A percentile compares a stretch with the other conserved stretches of the same genome.
phyloP scores from a whole-genome alignment of 192 early-diverging fungal genomes.

The Podochytrium sp. region DNA sequence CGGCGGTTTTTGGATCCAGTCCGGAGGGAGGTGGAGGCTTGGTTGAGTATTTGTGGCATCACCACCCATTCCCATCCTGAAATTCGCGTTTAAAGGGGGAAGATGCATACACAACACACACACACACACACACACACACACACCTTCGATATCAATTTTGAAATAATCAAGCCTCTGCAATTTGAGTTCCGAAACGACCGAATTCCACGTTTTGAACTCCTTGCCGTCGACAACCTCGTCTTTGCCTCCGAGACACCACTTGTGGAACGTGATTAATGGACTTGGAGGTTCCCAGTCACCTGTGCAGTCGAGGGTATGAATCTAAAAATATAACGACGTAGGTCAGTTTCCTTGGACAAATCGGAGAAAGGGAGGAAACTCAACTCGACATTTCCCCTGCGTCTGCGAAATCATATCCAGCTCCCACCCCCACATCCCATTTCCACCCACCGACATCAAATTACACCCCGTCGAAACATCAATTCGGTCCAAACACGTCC shows the following conservation, averaged over 20 bases:
- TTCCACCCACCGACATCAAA: not conserved
- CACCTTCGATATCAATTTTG: conserved; percentile 1
- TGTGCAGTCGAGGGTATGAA: not conserved
- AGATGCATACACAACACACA: not conserved
- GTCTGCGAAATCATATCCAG: not conserved
- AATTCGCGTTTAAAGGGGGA: not conserved
- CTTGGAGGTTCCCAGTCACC: not conserved
- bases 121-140: not conserved
- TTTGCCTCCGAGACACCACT: not conserved
- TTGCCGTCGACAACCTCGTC: not conserved
- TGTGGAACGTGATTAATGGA: not conserved
- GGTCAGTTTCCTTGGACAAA: not conserved
- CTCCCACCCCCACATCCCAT: not conserved
- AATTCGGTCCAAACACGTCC: not conserved
- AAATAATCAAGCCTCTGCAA: not conserved
- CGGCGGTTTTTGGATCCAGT: too few relatives aligned
- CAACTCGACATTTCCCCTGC: not conserved
- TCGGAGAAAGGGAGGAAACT: not conserved
- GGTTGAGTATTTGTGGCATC: not conserved
- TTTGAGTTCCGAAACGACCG: not conserved
- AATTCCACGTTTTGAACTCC: not conserved
- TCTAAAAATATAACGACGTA: not conserved
- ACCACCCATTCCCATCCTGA: conserved; percentile 9
- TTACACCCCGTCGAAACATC: not conserved
- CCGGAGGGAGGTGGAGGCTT: not conserved